Percentiles rank a stretch among this genome's conserved stretches.
These are phyloP conservation scores for Cryphonectria japonica DNA, from an alignment of 2,329 filamentous ascomycete species.

Conservation along the genomic window DNA sequence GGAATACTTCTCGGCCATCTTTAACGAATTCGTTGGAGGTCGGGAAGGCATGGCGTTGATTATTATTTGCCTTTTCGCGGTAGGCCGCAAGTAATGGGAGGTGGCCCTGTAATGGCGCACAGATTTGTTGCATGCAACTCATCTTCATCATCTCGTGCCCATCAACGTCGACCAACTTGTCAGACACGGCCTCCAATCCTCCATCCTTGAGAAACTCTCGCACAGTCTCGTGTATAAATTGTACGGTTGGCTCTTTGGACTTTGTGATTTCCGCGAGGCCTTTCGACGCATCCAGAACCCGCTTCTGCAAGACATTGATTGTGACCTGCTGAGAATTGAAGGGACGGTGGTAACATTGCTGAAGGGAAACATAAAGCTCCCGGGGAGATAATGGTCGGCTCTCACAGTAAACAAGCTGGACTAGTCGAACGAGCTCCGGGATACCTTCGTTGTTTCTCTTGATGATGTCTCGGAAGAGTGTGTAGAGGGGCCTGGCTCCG, in stretches of 20 bases:
- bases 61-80: no score
- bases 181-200: slow-evolving; percentile 38
- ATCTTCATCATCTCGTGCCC: slow-evolving; percentile 49
- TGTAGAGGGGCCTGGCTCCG: slow-evolving; percentile 40
- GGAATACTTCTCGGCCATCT: not conserved
- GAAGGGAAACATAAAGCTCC: slow-evolving; percentile 48
- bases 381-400: slow-evolving; percentile 44
- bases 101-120: slow-evolving; percentile 5
- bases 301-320: slow-evolving; percentile 36
- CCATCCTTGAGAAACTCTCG: slow-evolving; percentile 48
- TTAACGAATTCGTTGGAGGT: not conserved
- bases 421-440: slow-evolving; percentile 47
- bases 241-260: slow-evolving; percentile 40
- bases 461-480: slow-evolving; percentile 57
- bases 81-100: not conserved
- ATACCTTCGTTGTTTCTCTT: slow-evolving; percentile 48
- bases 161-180: slow-evolving; percentile 36
- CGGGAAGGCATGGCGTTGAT: not conserved
- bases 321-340: slow-evolving; percentile 11
- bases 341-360: not conserved
- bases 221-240: slow-evolving; percentile 60
- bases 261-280: slow-evolving; percentile 51
- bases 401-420: slow-evolving; percentile 60
- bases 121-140: slow-evolving; percentile 48
- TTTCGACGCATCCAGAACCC: slow-evolving; percentile 50